Base-by-base conservation (phyloP, 108 stramenopile species). In the Conticribra guillardii region DNA sequence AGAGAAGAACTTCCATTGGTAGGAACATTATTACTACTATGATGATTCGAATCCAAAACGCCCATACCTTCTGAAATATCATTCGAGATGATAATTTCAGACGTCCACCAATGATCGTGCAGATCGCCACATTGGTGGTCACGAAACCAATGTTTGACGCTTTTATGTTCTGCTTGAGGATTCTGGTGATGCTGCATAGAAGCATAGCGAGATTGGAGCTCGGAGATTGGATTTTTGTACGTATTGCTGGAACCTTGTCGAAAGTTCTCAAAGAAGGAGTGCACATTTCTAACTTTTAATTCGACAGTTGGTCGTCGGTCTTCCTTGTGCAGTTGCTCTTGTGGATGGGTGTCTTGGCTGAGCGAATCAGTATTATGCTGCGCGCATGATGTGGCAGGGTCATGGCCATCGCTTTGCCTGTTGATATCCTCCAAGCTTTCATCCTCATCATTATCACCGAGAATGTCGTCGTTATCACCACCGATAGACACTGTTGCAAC, bases 71-170 rank as follows among this genome's bases (percentile, higher is more conserved):
- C n/a, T n/a, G n/a, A n/a, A n/a, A 60, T 23, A 5, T 53, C 49
- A 30, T 4, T 16, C 2, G 65, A 58, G 28, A 66, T 50, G 18
- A 33, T 26, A 37, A 66, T 34, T 33, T 60, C 18, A 2, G 48
- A 50, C 5, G 32, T 46, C 65, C 73, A 74, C 57, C 57, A 59
- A 18, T 41, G 65, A 50, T 65, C 63, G 23, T 59, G 17, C 8
- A 3, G 29, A 9, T 57, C 0, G 14, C 56, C 57, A 0, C 33
- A 18, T 44, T 21, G 27, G 32, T 49, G 11, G 21, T 47, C 15
- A 41, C 60, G 19, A 11, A 54, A 74, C 73, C 73, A 74, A 11
- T n/a, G 17, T 46, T 66, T 66, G 4, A 67, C 51, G 37, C 64
- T 66, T 51, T 53, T 45, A 16, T 8, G 0, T 21, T 19, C 49